These are phyloP conservation scores for Artomyces pyxidatus DNA, from an alignment of 768 basidiomycete species.

Conservation along the genomic window DNA sequence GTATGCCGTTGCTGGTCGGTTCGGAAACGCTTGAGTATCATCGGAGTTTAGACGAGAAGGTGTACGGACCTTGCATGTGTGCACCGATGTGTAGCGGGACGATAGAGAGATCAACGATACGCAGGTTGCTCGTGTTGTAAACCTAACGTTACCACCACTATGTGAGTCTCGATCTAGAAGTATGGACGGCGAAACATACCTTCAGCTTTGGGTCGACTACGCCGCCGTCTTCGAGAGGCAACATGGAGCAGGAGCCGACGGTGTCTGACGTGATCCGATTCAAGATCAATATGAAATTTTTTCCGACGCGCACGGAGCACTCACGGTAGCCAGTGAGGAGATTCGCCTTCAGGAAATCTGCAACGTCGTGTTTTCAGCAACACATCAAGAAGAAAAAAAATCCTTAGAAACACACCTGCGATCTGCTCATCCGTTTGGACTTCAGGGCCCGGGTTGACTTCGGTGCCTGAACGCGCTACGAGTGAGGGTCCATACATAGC, in stretches of 20 bases:
- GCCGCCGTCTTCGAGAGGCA: constrained; percentile 11
- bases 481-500: neutral
- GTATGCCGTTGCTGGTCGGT: constrained; percentile 7
- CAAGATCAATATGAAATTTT: too few species aligned
- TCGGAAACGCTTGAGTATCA: too few species aligned
- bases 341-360: constrained; percentile 2
- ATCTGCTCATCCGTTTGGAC: constrained; percentile 11
- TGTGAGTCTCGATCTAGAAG: neutral
- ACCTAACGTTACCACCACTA: constrained; percentile 8
- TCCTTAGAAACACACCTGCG: neutral
- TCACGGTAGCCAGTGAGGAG: constrained; percentile 1
- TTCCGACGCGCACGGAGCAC: neutral
- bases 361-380: too few species aligned
- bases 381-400: neutral
- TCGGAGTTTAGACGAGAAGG: neutral
- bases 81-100: constrained; percentile 21
- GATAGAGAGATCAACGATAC: constrained; percentile 24
- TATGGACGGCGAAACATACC: neutral
- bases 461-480: neutral
- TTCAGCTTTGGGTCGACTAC: constrained; percentile 15
- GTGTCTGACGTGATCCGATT: constrained; percentile 6
- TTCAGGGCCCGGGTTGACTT: constrained; percentile 8
- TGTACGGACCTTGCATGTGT: constrained; percentile 15
- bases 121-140: constrained; percentile 23
- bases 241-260: constrained; percentile 11